Evolutionary conservation across 768 basidiomycete genomes (phyloP), one percentile per base, ranked within the genome.

Genomic region (Lactarius psammicola): DNA sequence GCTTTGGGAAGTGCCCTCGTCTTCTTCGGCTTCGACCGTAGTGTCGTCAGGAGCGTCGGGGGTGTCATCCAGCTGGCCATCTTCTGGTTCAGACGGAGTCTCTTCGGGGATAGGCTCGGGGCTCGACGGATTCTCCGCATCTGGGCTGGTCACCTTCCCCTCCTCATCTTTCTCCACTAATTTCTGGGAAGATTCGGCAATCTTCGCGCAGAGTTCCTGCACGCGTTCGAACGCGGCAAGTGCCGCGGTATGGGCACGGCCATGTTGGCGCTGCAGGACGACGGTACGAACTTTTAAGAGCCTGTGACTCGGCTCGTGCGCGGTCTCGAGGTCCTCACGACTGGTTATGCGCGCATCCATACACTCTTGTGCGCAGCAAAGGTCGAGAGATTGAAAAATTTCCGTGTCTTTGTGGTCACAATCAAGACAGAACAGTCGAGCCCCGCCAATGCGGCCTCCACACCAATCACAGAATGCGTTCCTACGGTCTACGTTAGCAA

Each of bases 381-480:
- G 71, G 66, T 78, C 74, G 10, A 77, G 59, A 8, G 72, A 74
- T 26, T 71, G 66, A 9, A 65, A 40, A 4, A 20, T 17, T n/a
- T 33, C 28, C 2, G 23, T 38, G 13, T 20, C 30, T 15, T 68
- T 59, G 13, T 67, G 60, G 42, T 70, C 70, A 46, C 77, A 78
- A 46, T 75, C 71, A 17, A 78, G 67, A 34, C 77, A 78, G 44
- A 73, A 68, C 13, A 76, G 62, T 11, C 75, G 74, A 5, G 72
- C 59, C 1, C 76, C 76, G 7, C 70, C 74, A 4, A 75, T 72
- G 18, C 10, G 36, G 1, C 73, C 71, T 10, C 60, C 58, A 53
- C 77, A 77, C 15, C 53, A 66, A 55, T 74, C 74, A 60, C 76
- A 76, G 8, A 38, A 38, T 6, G 49, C 64, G n/a, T 70, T 70